phyloP scores from a whole-genome alignment of 192 early-diverging fungal species.

The Coemansia interrupta region DNA sequence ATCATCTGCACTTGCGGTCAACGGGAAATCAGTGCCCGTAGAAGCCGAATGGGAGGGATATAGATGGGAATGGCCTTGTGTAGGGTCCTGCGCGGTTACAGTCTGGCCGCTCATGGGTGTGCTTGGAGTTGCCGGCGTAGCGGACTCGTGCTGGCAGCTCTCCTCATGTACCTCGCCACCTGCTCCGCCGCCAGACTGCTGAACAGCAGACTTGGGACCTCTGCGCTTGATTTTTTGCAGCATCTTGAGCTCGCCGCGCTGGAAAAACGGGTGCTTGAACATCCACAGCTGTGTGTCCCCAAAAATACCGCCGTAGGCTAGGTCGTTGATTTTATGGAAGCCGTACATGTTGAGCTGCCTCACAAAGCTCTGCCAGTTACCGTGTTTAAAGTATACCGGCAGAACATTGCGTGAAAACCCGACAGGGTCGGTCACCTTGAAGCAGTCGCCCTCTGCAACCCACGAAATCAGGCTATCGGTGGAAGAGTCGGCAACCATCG shows the following conservation, averaged over 20 bases:
- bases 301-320: constrained; percentile 39
- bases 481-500: constrained; percentile 32
- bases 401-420: constrained; percentile 71
- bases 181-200: not conserved
- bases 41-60: not conserved
- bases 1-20: too few species aligned
- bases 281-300: constrained; percentile 47
- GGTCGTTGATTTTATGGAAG: constrained; percentile 49
- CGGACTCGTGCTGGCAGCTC: constrained; percentile 1
- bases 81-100: too few species aligned
- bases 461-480: constrained; percentile 44
- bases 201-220: constrained; percentile 25
- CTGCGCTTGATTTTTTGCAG: constrained; percentile 48
- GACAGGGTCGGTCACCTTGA: constrained; percentile 78
- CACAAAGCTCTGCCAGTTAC: constrained; percentile 89
- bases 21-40: not conserved
- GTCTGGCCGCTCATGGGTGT: too few species aligned
- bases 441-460: constrained; percentile 65
- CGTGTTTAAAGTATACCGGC: constrained; percentile 84
- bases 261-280: constrained; percentile 51
- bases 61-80: too few species aligned
- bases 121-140: constrained; percentile 1
- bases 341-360: constrained; percentile 73
- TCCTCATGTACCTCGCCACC: not conserved
- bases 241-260: constrained; percentile 31